Evolutionary conservation across 2,329 filamentous ascomycete genomes (phyloP).

Genomic region (Lachnellula arida): DNA sequence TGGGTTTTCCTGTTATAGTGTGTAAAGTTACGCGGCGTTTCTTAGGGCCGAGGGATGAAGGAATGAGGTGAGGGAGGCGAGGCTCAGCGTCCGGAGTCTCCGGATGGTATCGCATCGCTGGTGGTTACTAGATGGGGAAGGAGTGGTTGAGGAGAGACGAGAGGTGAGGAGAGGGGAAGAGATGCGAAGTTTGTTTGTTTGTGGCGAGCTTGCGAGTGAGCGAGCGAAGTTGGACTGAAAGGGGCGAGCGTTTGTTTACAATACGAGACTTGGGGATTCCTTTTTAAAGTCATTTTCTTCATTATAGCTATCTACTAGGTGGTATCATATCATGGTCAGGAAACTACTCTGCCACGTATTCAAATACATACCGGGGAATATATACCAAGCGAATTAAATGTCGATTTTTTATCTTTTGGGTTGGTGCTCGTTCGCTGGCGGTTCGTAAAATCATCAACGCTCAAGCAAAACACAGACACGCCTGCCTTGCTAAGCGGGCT

Average conservation of each 20-base stretch:
- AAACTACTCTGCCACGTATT: conserved; percentile 18
- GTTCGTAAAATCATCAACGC: not conserved
- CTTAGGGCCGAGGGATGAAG: not conserved
- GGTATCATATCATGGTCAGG: conserved; percentile 7
- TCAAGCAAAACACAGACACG: conserved; percentile 8
- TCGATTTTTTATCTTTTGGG: conserved; percentile 1
- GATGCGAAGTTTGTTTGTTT: too few relatives aligned
- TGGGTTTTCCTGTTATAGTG: too few relatives aligned
- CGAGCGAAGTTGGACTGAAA: too few relatives aligned
- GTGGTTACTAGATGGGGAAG: too few relatives aligned
- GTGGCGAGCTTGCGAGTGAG: too few relatives aligned
- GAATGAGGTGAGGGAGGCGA: not conserved
- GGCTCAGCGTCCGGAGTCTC: too few relatives aligned
- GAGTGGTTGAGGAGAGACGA: too few relatives aligned
- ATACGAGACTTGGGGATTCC: not conserved
- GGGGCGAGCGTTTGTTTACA: too few relatives aligned
- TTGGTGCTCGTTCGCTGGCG: not conserved
- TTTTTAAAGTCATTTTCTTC: conserved; percentile 7
- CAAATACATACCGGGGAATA: conserved; percentile 9
- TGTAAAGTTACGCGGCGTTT: too few relatives aligned
- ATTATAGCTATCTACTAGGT: conserved; percentile 18
- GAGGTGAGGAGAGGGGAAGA: too few relatives aligned
- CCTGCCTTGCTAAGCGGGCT: conserved; percentile 2
- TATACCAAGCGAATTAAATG: conserved; percentile 7
- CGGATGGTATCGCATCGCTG: too few relatives aligned